Base-by-base conservation (phyloP, 1,284 basidiomycete genomes). In the Abortiporus biennis region DNA sequence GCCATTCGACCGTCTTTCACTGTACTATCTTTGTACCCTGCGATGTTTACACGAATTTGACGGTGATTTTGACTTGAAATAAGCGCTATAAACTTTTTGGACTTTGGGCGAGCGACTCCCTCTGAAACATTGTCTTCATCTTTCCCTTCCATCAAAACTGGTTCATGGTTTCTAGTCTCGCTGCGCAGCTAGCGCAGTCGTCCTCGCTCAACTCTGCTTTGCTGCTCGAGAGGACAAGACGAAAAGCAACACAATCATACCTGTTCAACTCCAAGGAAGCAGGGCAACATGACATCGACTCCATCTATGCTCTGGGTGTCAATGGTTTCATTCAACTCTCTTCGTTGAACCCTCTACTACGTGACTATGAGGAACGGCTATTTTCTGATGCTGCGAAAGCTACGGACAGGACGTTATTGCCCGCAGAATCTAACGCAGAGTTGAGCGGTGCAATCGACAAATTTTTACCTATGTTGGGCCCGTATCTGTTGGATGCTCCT, bases 181-280 rank as follows among this genome's bases (percentile, higher is more conserved):
- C 92, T 15, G 66, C 72, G 13, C 94, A 97, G 65, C 75, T 98
- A 22, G 82, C 88, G 30, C 76, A 82, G 53, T 78, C 82, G 52
- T 78, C 82, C 12, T 95, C 92, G 16, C 69, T 92, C 31, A 94
- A 96, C 65, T 72, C 84, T 23, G 65, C 77, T 31, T 68, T 92
- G 35, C 76, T 93, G 22, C 78, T 79, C 20, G 85, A 87, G 50
- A 72, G 78, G 44, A 72, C 75, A 43, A 78, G 78, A 58, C 66
- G 78, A 56, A 75, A 77, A 64, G 58, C 76, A 25, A 65, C 70
- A 6, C 72, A 80, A 55, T 84, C 76, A 0, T 99, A 97, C 69
- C 80, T 99, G 40, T 99, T 97, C 64, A 81, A 85, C 19, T 75
- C 83, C 19, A 71, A 75, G 44, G 85, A 92, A 45, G 90, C 92